A percentile compares a stretch with the other conserved stretches of the same genome.
Conservation (phyloP, 805 yeast genomes). For the Pichia pseudocactophila region DNA sequence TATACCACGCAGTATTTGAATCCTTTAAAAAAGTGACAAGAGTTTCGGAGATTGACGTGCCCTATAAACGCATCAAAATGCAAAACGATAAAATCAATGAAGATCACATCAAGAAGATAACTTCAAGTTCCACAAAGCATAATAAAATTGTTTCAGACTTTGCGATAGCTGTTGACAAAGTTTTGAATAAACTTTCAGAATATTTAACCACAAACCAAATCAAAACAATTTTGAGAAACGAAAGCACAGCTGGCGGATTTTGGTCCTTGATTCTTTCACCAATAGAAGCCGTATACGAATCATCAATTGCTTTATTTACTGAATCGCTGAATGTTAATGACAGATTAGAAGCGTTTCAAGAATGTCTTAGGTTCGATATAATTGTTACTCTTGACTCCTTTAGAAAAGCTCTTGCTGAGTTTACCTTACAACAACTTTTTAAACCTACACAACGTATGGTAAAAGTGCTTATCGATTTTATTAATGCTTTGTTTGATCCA, state of each 20-base stretch:
- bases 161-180: slow-evolving; percentile 14
- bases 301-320: slow-evolving; percentile 61
- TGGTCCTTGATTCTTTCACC: slow-evolving; percentile 73
- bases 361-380: slow-evolving; percentile 38
- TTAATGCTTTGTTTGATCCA: slow-evolving; percentile 56
- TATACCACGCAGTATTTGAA: slow-evolving; percentile 13
- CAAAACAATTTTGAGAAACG: slow-evolving; percentile 31
- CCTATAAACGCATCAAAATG: slow-evolving; percentile 14
- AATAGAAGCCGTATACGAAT: slow-evolving; percentile 46
- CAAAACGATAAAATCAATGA: slow-evolving; percentile 8
- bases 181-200: slow-evolving; percentile 22
- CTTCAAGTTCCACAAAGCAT: slow-evolving; percentile 21
- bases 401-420: slow-evolving; percentile 20
- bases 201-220: slow-evolving; percentile 14
- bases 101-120: slow-evolving; percentile 15
- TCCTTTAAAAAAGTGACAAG: slow-evolving; percentile 14
- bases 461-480: slow-evolving; percentile 65
- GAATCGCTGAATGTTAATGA: slow-evolving; percentile 77
- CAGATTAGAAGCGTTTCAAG: slow-evolving; percentile 64
- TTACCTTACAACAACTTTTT: slow-evolving; percentile 16
- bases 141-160: slow-evolving; percentile 18
- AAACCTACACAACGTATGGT: slow-evolving; percentile 40
- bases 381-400: slow-evolving; percentile 38
- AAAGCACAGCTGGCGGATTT: slow-evolving; percentile 47
- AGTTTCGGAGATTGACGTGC: slow-evolving; percentile 20